Conservation (phyloP, 345 rosid species). For the Geranium brycei region DNA sequence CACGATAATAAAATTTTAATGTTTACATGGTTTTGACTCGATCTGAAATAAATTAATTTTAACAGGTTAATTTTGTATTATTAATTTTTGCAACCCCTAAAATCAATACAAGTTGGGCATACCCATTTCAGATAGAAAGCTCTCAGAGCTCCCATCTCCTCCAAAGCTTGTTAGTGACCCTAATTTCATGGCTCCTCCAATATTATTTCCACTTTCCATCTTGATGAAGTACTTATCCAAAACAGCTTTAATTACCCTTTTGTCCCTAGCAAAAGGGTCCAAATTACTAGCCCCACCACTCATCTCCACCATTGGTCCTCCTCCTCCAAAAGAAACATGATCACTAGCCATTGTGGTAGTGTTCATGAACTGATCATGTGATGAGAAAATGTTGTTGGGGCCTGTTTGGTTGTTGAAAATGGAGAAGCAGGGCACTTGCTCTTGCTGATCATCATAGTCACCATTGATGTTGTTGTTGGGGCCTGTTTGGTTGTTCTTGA, state of each 20-base stretch:
- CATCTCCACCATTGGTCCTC: background rate
- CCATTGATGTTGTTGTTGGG: background rate
- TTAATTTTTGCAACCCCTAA: background rate
- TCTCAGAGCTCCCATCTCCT: conserved; percentile 15
- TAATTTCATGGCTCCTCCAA: conserved; percentile 4
- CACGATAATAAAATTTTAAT: background rate
- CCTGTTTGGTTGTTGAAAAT: conserved; percentile 9
- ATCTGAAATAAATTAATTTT: too few relatives aligned
- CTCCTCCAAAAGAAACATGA: background rate
- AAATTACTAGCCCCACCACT: background rate
- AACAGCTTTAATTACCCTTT: conserved; percentile 26
- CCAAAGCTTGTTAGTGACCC: conserved; percentile 13
- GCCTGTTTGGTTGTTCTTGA: conserved; percentile 14
- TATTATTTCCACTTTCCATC: conserved; percentile 15
- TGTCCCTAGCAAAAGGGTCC: conserved; percentile 23
- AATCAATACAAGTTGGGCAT: conserved; percentile 13
- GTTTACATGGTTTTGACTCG: background rate
- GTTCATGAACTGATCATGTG: conserved; percentile 3
- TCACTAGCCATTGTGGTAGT: conserved; percentile 6
- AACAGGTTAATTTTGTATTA: background rate
- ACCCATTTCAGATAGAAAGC: conserved; percentile 27
- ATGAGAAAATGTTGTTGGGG: conserved; percentile 7
- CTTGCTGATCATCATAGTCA: background rate
- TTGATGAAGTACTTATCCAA: conserved; percentile 24
- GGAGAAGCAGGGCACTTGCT: conserved; percentile 33